Base-by-base conservation (phyloP, 768 basidiomycete species). In the Zangia roseola region DNA sequence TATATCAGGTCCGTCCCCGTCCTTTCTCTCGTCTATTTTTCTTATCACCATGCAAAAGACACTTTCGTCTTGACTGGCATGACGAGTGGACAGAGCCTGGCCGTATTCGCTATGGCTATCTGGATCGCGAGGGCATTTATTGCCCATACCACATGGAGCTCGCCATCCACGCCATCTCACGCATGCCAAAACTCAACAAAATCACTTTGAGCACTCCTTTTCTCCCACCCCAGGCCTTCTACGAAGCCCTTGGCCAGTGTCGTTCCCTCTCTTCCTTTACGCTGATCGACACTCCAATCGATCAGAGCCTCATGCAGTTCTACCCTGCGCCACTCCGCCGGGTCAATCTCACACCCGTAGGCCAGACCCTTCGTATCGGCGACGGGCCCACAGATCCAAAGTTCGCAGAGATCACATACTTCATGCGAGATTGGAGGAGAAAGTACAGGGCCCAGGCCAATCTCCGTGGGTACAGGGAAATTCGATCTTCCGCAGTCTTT, bases 31-130 rank as follows among this genome's bases (percentile, higher is more conserved):
- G 21, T 23, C 5, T n/a, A 19, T 4, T 0, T 14, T 17, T 1
- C 51, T 53, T 6, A 57, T 54, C 45, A 2, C 36, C 10, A 0
- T 19, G 25, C 35, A 2, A 19, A 16, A 69, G 68, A 45, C 65
- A 70, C 36, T 65, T 69, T 10, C 59, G 54, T 16, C 60, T 69
- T 28, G 55, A 68, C 30, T 69, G 68, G 68, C 68, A 66, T 34
- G 69, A 70, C 49, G 68, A 69, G 40, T 69, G 68, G 68, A 68
- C 68, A 25, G 68, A 69, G 26, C 69, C 68, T 1, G 62, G 56
- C 19, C 68, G 68, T n/a, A 55, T 69, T 19, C 68, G 68, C 44
- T 40, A 65, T 21, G 68, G 68, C 23, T 54, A 55, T 20, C 49
- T 67, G 25, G 68, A 68, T 55, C 68, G 64, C 40, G 63, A 69